Base-by-base conservation (phyloP, 2,329 filamentous ascomycete genomes). In the Polytolypa hystricis region DNA sequence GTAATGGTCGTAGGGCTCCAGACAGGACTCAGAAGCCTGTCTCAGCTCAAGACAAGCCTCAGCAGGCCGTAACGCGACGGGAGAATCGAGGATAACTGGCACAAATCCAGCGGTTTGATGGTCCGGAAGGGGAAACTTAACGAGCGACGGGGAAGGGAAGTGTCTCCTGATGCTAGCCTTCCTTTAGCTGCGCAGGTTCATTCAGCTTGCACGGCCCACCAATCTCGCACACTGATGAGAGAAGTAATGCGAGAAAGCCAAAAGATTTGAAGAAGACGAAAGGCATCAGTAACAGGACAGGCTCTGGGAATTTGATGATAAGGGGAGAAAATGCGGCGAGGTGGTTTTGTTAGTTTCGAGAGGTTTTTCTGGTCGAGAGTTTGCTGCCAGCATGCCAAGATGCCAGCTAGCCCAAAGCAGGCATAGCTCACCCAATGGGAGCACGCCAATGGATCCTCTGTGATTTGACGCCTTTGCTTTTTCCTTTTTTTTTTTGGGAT, bases 141-240 rank as follows among this genome's bases (percentile, higher is more conserved):
- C 56, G 58, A 62, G 53, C 50, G 58, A 52, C 56, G 54, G 57
- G 58, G 60, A 30, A 37, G n/a, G 57, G 55, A 53, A 57, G 51
- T n/a, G 52, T 57, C 58, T 60, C 59, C 58, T 60, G n/a, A n/a
- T n/a, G n/a, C n/a, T n/a, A n/a, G n/a, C n/a, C n/a, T n/a, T n/a
- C n/a, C n/a, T n/a, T n/a, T n/a, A n/a, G n/a, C n/a, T n/a, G n/a
- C n/a, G n/a, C n/a, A n/a, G n/a, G n/a, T n/a, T n/a, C n/a, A n/a
- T n/a, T n/a, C n/a, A n/a, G n/a, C n/a, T n/a, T n/a, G n/a, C n/a
- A n/a, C n/a, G n/a, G n/a, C n/a, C n/a, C n/a, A n/a, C n/a, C n/a
- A n/a, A n/a, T n/a, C n/a, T n/a, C n/a, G 25, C 33, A 19, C 16
- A 28, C 27, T 35, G 33, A 12, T 14, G 23, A 28, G 16, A 2